Evolutionary conservation across 352 stramenopile species (phyloP), one percentile per base, ranked within the genome.

Genomic region (Phytophthora citricola): DNA sequence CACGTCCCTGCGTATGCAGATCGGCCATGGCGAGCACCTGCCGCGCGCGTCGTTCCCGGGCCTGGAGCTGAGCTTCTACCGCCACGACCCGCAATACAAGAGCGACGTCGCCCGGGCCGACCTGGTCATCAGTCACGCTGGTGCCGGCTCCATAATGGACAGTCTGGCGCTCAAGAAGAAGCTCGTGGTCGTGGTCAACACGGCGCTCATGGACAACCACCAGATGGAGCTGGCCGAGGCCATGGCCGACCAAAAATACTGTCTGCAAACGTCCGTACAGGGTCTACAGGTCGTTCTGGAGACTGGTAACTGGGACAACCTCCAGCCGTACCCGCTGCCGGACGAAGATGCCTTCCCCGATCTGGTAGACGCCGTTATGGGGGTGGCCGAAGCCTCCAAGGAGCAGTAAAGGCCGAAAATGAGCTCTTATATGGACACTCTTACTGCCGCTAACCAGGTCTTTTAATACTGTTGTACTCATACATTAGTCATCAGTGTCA

Each of bases 121-220:
- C 65, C 79, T 99, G 41, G 88, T 99, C 51, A 87, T 99, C 46
- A 98, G 89, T 58, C 97, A 99, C 76, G 97, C 95, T 0, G 95
- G 96, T 32, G 95, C 96, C 14, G 95, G 95, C 7, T 98, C 91
- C 24, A 89, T 98, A 51, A 97, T 98, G 85, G 96, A 98, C 75
- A 87, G 83, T 39, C 80, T 97, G 26, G 76, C 84, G 15, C 66
- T 87, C 51, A 62, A 68, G 14, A 98, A 98, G 74, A 81, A 83
- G 66, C 76, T 97, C 26, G 71, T 98, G 24, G 96, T 98, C 5
- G 94, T 99, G 5, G 97, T 98, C 9, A 99, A 99, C 71, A 91
- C 83, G 15, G 44, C 64, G 55, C 85, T 99, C 12, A 99, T 99
- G 97, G 86, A 99, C 85, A 98, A 99, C 85, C 97, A 99, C 76